A percentile compares a stretch with the other conserved stretches of the same genome.
Conservation (phyloP, 768 basidiomycete species). For the Tylopilus vinaceipallidus region DNA sequence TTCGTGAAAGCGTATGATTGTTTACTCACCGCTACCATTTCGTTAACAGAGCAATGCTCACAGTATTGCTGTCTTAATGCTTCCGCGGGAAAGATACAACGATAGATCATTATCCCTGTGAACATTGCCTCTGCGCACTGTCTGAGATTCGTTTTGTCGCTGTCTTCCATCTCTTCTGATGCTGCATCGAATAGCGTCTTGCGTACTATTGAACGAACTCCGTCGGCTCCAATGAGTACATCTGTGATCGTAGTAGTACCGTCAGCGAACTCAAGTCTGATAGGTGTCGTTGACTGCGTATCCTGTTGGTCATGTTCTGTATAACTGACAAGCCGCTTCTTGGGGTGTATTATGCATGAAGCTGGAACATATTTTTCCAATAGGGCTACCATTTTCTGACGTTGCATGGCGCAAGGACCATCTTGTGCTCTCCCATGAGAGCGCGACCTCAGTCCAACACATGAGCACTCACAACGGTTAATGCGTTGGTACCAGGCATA, state of each 20-base stretch:
- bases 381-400: slow-evolving; percentile 19
- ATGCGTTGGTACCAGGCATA: slow-evolving; percentile 26
- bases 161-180: not conserved
- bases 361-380: slow-evolving; percentile 18
- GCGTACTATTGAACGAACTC: slow-evolving; percentile 34
- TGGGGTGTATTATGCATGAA: slow-evolving; percentile 13
- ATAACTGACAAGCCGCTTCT: slow-evolving; percentile 23
- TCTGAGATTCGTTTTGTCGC: not conserved
- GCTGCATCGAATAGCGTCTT: slow-evolving; percentile 21
- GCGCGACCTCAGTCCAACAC: not conserved
- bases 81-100: slow-evolving; percentile 36
- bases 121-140: slow-evolving; percentile 32
- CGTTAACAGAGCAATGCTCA: slow-evolving; percentile 17
- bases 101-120: slow-evolving; percentile 42
- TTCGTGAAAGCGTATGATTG: not conserved
- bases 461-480: slow-evolving; percentile 18
- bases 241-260: slow-evolving; percentile 33
- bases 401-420: slow-evolving; percentile 15
- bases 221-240: slow-evolving; percentile 46
- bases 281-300: slow-evolving; percentile 26
- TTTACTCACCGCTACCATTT: slow-evolving; percentile 20
- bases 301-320: slow-evolving; percentile 2
- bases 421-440: slow-evolving; percentile 3
- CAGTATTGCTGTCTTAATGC: slow-evolving; percentile 25
- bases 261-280: slow-evolving; percentile 15